Conservation (phyloP, 208 protist species). For the Novymonas esmeraldas region DNA sequence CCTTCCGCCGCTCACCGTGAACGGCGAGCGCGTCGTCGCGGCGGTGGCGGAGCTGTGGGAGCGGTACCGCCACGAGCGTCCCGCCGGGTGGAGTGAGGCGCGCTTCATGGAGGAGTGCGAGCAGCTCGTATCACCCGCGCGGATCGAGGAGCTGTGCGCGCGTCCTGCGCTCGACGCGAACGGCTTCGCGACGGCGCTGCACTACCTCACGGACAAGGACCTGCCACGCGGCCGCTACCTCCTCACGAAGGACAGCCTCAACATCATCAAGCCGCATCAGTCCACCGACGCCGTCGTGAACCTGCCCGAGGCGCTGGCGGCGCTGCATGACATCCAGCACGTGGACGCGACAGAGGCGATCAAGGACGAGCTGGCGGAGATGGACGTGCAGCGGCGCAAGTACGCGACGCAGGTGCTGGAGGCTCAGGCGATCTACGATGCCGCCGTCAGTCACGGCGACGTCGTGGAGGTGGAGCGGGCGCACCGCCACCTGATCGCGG, state of each 20-base stretch:
- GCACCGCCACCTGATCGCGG: conserved; percentile 78
- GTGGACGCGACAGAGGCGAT: conserved; percentile 62
- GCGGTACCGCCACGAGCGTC: conserved; percentile 67
- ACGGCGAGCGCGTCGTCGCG: conserved; percentile 37
- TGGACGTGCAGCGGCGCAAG: conserved; percentile 44
- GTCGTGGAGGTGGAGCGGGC: conserved; percentile 76
- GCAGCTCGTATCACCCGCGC: conserved; percentile 50
- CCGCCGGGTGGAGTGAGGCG: conserved; percentile 77
- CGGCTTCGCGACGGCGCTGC: conserved; percentile 43
- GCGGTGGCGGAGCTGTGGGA: conserved; percentile 40
- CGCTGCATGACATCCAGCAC: conserved; percentile 76
- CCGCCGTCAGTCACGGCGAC: conserved; percentile 50
- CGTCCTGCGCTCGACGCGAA: conserved; percentile 55
- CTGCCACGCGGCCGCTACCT: conserved; percentile 67
- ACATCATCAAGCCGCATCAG: conserved; percentile 50
- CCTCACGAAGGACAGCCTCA: conserved; percentile 64
- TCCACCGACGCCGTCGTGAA: conserved; percentile 40
- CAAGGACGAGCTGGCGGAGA: conserved; percentile 68
- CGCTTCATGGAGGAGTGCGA: conserved; percentile 64
- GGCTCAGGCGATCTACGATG: conserved; percentile 48
- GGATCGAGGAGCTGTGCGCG: conserved; percentile 43
- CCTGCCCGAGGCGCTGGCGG: conserved; percentile 51
- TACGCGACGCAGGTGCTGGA: conserved; percentile 47
- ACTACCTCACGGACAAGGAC: conserved; percentile 42
- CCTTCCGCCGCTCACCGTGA: conserved; percentile 49